A percentile compares a stretch with the other conserved stretches of the same genome.
Conservation (phyloP, 129 eudicot genomes). For the Chrysanthemum makinoi region DNA sequence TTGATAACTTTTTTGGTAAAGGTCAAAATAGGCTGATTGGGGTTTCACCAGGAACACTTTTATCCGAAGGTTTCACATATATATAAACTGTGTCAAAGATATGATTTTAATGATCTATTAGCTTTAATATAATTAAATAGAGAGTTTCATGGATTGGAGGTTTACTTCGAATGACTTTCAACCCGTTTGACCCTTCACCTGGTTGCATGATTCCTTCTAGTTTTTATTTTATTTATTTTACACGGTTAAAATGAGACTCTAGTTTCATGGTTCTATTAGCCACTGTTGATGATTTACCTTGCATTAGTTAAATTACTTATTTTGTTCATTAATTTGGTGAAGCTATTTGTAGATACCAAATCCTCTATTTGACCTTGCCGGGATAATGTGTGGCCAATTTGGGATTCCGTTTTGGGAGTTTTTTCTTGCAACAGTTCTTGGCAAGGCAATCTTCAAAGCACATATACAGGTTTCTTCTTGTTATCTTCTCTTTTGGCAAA, state of each 20-base stretch:
- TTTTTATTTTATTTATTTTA: too few relatives aligned
- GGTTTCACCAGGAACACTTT: not conserved
- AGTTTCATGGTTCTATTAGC: not conserved
- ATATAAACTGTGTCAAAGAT: not conserved
- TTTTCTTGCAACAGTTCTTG: slow-evolving; percentile 70
- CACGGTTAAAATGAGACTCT: too few relatives aligned
- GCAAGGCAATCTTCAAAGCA: slow-evolving; percentile 84
- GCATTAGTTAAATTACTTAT: not conserved
- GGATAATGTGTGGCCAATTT: slow-evolving; percentile 96
- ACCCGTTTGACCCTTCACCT: not conserved
- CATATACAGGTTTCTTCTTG: slow-evolving; percentile 69
- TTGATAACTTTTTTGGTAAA: not conserved
- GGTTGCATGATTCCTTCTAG: too few relatives aligned
- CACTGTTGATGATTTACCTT: not conserved
- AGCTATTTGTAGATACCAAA: slow-evolving; percentile 63
- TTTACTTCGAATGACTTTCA: not conserved
- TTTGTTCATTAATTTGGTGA: slow-evolving; percentile 8
- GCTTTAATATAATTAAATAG: not conserved
- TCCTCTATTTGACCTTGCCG: slow-evolving; percentile 92
- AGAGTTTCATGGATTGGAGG: not conserved
- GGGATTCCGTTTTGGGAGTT: slow-evolving; percentile 92
- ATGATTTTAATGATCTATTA: not conserved
- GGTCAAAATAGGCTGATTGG: not conserved
- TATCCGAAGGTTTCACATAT: not conserved
- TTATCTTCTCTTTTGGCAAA: not conserved